Evolutionary conservation across 2,329 filamentous ascomycete species (phyloP).

Genomic region (Claviceps sp.): DNA sequence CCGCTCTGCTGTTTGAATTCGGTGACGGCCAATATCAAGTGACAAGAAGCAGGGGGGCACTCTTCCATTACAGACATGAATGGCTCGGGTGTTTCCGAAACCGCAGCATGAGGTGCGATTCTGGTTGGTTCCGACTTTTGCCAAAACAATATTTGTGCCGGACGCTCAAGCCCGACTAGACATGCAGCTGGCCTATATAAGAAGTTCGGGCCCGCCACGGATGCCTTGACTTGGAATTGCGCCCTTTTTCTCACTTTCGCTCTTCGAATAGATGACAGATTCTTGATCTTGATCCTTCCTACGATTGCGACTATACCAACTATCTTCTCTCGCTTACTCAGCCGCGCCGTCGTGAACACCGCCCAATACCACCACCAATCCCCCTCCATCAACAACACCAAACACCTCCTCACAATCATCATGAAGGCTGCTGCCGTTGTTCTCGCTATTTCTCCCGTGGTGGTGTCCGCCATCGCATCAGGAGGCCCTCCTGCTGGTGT

Average conservation of each 20-base stretch:
- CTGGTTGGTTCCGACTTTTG: too few species aligned
- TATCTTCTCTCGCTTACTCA: neutral
- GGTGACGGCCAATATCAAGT: too few species aligned
- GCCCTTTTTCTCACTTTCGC: neutral
- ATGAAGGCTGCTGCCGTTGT: slow-evolving; percentile 24
- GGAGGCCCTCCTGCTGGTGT: slow-evolving; percentile 21
- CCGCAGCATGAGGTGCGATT: too few species aligned
- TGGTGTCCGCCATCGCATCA: slow-evolving; percentile 24
- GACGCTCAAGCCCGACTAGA: neutral
- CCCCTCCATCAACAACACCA: neutral
- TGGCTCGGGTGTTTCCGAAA: too few species aligned
- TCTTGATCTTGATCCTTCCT: neutral
- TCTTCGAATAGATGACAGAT: neutral
- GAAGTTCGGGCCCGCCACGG: neutral
- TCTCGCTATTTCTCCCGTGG: slow-evolving; percentile 21
- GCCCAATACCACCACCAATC: neutral
- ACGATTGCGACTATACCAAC: neutral
- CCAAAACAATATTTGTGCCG: too few species aligned
- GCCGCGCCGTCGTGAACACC: neutral
- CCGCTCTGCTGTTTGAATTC: too few species aligned
- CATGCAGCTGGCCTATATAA: slow-evolving; percentile 1
- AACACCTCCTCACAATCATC: slow-evolving; percentile 1
- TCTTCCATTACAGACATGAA: too few species aligned
- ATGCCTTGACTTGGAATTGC: neutral
- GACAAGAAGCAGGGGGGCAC: too few species aligned